Conservation (phyloP, 2,329 filamentous ascomycete species). For the Tricladium varicosporioides region DNA sequence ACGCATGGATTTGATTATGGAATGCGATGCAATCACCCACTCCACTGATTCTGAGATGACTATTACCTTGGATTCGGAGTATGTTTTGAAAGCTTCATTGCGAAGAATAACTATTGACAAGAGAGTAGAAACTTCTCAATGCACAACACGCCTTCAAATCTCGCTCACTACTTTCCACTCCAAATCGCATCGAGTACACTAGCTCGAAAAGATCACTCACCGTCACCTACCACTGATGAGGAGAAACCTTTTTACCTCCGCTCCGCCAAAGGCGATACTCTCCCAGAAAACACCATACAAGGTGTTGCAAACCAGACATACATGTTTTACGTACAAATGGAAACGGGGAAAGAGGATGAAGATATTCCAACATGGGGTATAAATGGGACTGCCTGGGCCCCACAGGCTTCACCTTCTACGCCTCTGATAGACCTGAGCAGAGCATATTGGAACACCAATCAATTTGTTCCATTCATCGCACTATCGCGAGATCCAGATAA, state of each 20-base stretch:
- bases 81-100: background rate
- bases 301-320: background rate
- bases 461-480: background rate
- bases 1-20: slow-evolving; percentile 39
- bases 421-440: background rate
- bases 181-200: background rate
- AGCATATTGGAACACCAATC: background rate
- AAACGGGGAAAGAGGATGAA: background rate
- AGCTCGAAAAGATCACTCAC: background rate
- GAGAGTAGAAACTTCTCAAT: background rate
- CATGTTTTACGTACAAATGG: background rate
- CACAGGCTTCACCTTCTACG: background rate
- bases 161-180: background rate
- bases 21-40: background rate
- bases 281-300: background rate
- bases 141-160: background rate
- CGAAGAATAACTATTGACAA: background rate
- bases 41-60: slow-evolving; percentile 3
- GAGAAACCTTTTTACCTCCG: background rate
- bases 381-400: background rate
- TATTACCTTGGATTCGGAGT: slow-evolving; percentile 12
- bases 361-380: background rate
- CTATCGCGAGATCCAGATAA: background rate
- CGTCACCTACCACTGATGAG: background rate
- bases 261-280: background rate